A percentile compares a stretch with the other conserved stretches of the same genome.
Evolutionary conservation across 768 basidiomycete genomes (phyloP).

Genomic region (Coprinopsis strossmayeri): DNA sequence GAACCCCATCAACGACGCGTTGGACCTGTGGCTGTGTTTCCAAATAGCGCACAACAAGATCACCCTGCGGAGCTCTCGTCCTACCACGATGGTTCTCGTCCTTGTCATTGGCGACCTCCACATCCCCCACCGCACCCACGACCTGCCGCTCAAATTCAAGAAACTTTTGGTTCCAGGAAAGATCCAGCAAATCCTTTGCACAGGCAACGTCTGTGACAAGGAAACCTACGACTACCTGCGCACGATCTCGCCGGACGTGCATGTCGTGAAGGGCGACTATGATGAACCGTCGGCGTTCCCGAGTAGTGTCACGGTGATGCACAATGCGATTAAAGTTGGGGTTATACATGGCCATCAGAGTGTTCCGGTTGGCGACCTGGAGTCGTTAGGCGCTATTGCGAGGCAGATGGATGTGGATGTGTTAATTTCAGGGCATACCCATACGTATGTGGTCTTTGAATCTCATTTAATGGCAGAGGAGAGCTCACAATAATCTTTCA

Average conservation of each 20-base stretch:
- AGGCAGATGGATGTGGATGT: constrained; percentile 98
- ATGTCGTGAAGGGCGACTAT: constrained; percentile 90
- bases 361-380: constrained; percentile 87
- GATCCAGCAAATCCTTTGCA: constrained; percentile 96
- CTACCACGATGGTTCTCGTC: constrained; percentile 72
- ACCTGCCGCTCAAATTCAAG: constrained; percentile 94
- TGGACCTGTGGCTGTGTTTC: no score
- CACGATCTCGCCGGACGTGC: constrained; percentile 89
- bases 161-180: constrained; percentile 94
- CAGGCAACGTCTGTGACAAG: constrained; percentile 95
- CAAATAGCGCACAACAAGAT: no score
- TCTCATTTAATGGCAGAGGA: not conserved
- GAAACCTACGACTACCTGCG: constrained; percentile 96
- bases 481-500: not conserved
- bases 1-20: no score
- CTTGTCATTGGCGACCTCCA: constrained; percentile 97
- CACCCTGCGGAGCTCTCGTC: no score
- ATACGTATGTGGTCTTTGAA: constrained; percentile 73
- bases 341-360: constrained; percentile 92
- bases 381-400: constrained; percentile 82
- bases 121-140: constrained; percentile 86
- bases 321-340: constrained; percentile 85
- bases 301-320: constrained; percentile 70
- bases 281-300: constrained; percentile 83
- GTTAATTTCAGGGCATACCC: constrained; percentile 88